Evolutionary conservation across 257 asterid species (phyloP).

Genomic region (Cruciata laevipes): DNA sequence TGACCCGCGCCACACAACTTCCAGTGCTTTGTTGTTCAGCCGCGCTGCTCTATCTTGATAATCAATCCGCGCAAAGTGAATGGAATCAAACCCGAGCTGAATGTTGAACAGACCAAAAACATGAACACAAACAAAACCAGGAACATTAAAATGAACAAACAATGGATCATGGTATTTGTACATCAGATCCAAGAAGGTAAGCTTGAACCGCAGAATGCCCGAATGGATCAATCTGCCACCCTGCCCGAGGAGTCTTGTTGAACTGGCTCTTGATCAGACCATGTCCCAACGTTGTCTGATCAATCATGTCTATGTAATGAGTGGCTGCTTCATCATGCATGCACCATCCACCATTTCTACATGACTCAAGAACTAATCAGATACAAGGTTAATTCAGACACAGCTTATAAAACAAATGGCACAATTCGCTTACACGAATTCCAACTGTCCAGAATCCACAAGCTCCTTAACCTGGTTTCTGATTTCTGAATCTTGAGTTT

Average conservation of each 20-base stretch:
- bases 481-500: constrained; percentile 47
- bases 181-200: constrained; percentile 75
- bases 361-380: constrained; percentile 6
- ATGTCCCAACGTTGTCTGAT: constrained; percentile 91
- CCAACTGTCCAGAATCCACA: constrained; percentile 69
- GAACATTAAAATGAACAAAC: neutral
- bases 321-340: constrained; percentile 90
- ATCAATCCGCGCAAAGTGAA: constrained; percentile 84
- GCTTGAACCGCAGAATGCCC: constrained; percentile 95
- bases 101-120: constrained; percentile 1
- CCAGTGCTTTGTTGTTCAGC: constrained; percentile 62
- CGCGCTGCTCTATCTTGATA: constrained; percentile 84
- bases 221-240: constrained; percentile 97
- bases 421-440: constrained; percentile 61
- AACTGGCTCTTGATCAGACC: constrained; percentile 54
- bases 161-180: constrained; percentile 15
- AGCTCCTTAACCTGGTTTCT: constrained; percentile 49
- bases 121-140: neutral
- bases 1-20: constrained; percentile 88
- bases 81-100: constrained; percentile 77
- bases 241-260: constrained; percentile 81
- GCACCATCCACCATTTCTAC: constrained; percentile 94
- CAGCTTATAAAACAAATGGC: neutral
- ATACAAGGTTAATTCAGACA: neutral
- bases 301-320: constrained; percentile 88